Base-by-base conservation (phyloP, 768 basidiomycete genomes). In the Trametes cinnabarina region DNA sequence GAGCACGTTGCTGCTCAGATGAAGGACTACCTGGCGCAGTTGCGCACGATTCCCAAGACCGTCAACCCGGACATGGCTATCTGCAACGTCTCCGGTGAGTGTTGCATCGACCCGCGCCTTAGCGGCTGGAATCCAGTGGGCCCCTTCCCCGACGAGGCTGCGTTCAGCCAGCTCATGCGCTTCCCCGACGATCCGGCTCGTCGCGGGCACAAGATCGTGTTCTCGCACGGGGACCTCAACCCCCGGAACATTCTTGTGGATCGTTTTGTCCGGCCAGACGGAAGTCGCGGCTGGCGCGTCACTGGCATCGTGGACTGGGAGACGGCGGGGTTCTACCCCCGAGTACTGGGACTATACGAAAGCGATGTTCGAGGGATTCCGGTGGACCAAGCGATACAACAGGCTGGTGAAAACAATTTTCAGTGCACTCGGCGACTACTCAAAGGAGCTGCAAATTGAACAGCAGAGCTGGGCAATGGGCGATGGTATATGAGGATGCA, bases 291-390 rank as follows among this genome's bases (percentile, higher is more conserved):
- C 19, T 53, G 62, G 25, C 44, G 34, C 8, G 47, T 68, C 20
- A 40, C 48, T 4, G 66, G 53, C 2, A 51, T 69, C 30, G 44
- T 69, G 25, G 68, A 69, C 41, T 69, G 68, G 66, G 66, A 67
- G 44, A 44, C 17, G n/a, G 56, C 64, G 4, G 68, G 64, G 12
- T 69, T 64, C 68, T 55, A 57, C 25, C 68, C n/a, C 68, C 6
- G 64, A 62, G 26, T 62, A 69, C 48, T 69, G 62, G 65, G 66
- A 69, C 46, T 58, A 58, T 35, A 54, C 55, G 34, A 62, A 44
- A 23, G 43, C 43, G 23, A 11, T 44, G 22, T 44, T 23, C 17
- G 43, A 44, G 43, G 43, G 43, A 25, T 44, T 44, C 25, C 8
- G 43, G 22, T 44, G 43, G 20, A 44, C 22, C 11, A 11, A 23